A percentile compares a stretch with the other conserved stretches of the same genome.
These are phyloP conservation scores for Zygoascus sp. DNA, from an alignment of 1,139 yeast genomes.

Conservation along the genomic window DNA sequence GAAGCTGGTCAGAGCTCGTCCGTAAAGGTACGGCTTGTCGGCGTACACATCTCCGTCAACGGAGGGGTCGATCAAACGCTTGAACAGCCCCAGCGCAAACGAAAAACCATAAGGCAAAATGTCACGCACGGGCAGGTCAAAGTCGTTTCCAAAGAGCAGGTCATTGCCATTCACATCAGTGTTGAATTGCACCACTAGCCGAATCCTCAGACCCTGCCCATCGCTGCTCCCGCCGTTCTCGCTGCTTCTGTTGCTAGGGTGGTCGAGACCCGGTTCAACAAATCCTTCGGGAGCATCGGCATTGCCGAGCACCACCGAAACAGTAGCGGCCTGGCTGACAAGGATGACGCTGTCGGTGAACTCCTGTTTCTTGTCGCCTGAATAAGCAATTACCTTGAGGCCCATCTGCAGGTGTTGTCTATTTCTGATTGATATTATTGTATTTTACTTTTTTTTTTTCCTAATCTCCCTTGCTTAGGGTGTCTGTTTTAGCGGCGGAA, in stretches of 20 bases:
- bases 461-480: no score
- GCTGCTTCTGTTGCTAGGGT: background rate
- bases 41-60: constrained; percentile 59
- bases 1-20: constrained; percentile 56
- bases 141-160: constrained; percentile 65
- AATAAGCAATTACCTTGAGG: background rate
- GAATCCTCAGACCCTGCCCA: constrained; percentile 28
- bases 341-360: background rate
- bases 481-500: background rate
- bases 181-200: constrained; percentile 31
- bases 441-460: no score
- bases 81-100: constrained; percentile 46
- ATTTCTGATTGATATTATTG: no score
- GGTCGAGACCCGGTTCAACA: constrained; percentile 7
- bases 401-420: no score
- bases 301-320: constrained; percentile 5
- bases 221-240: no score
- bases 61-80: constrained; percentile 51
- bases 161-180: constrained; percentile 46
- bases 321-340: background rate
- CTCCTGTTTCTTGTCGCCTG: background rate
- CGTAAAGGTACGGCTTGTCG: constrained; percentile 59
- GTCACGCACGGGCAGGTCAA: constrained; percentile 55
- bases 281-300: background rate
- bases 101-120: constrained; percentile 59